A percentile compares a stretch with the other conserved stretches of the same genome.
Conservation (phyloP, 2,329 filamentous ascomycete genomes). For the Boeremia exigua region DNA sequence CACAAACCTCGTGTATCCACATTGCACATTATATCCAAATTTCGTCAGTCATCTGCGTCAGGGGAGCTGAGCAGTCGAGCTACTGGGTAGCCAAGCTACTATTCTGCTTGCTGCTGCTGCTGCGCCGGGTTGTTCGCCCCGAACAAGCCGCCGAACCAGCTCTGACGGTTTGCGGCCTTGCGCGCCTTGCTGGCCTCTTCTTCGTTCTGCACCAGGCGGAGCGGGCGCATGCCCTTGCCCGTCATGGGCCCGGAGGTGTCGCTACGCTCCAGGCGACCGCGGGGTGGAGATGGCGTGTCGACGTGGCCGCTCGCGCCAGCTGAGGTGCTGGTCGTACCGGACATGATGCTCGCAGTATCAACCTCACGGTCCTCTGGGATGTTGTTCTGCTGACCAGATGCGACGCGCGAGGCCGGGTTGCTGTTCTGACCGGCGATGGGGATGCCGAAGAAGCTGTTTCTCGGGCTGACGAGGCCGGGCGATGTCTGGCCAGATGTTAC, state of each 20-base stretch:
- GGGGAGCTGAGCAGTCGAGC: not conserved
- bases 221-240: conserved; percentile 76
- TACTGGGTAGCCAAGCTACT: not conserved
- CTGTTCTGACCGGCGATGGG: conserved; percentile 51
- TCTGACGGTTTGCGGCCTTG: conserved; percentile 54
- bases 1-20: not conserved
- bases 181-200: conserved; percentile 46
- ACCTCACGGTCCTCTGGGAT: conserved; percentile 44
- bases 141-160: conserved; percentile 57
- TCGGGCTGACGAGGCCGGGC: conserved; percentile 44
- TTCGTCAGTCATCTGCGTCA: conserved; percentile 6
- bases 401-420: conserved; percentile 49
- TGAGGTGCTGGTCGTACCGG: conserved; percentile 20
- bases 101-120: conserved; percentile 11
- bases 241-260: conserved; percentile 52
- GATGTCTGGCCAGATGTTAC: conserved; percentile 56
- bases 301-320: conserved; percentile 34
- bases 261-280: conserved; percentile 60
- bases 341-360: conserved; percentile 27
- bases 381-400: conserved; percentile 45
- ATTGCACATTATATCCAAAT: conserved; percentile 16
- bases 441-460: conserved; percentile 50
- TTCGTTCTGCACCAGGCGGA: conserved; percentile 83
- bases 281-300: conserved; percentile 56
- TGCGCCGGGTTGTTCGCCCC: conserved; percentile 37